Evolutionary conservation across 192 early-diverging fungal genomes (phyloP), one percentile per base, ranked within the genome.

Genomic region (Paraglomus brasilianum): DNA sequence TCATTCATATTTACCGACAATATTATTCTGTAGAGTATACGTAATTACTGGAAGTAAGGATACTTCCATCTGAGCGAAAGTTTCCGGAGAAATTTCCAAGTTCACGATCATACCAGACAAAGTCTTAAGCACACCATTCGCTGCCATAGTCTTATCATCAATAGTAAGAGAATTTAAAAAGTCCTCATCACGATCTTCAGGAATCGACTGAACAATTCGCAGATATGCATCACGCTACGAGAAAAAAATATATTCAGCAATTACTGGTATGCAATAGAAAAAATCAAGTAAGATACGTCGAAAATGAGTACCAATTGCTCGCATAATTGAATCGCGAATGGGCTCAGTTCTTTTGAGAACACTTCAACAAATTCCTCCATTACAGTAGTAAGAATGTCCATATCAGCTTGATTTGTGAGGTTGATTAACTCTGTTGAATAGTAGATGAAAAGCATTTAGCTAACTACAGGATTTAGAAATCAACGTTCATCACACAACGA

Each of bases 361-460:
- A 90, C 86, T 70, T 91, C 91, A 5, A 98, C 94, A 77, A 99
- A 88, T 65, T 87, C 86, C 61, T 97, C 94, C 83, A 98, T 93
- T 41, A 94, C 89, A 30, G 78, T 78, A 0, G 94, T 83, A 6
- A 99, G 81, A 7, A 89, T 92, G 72, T 97, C 95, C 72, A 94
- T 85, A 78, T 99, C 95, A 60, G 97, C 93, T 74, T 95, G 84
- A 81, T 95, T 94, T 0, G 91, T 96, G 62, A 97, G 80, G 44
- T 87, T 84, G 52, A 99, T 77, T 50, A 98, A 82, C 53, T 83
- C 85, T 74, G 30, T 30, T 30, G 30, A 30, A 30, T 30, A 30
- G 30, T 30, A 30, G 3, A 30, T 30, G 30, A 30, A 30, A 30
- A 30, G 30, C 30, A 30, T 30, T 30, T 30, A 30, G 30, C 30